Percentiles rank a stretch among this genome's conserved stretches.
These are phyloP conservation scores for Phytophthora crassamura DNA, from an alignment of 352 stramenopile species.

Conservation along the genomic window DNA sequence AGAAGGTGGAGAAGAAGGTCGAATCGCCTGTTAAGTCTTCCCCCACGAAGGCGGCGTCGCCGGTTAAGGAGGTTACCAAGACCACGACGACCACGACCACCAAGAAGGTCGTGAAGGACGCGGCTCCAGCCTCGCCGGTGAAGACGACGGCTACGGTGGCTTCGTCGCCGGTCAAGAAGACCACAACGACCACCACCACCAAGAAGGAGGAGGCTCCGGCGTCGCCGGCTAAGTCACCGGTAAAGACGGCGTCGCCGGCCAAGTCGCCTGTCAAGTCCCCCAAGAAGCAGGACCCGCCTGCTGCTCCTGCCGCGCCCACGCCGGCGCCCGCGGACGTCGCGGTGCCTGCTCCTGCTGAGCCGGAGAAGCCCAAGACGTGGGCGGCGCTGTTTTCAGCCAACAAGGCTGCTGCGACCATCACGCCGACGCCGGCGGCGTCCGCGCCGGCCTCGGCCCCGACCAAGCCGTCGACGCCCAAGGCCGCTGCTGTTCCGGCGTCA, in stretches of 20 bases:
- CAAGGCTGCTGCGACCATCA: conserved; percentile 27
- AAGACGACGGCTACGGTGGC: conserved; percentile 14
- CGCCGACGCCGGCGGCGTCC: conserved; percentile 22
- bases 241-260: conserved; percentile 7
- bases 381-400: conserved; percentile 34
- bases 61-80: conserved; percentile 12
- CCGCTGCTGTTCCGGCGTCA: conserved; percentile 25
- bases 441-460: conserved; percentile 30
- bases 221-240: neutral
- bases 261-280: conserved; percentile 24
- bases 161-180: conserved; percentile 12
- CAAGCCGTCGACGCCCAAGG: conserved; percentile 68
- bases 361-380: conserved; percentile 47
- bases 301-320: conserved; percentile 37
- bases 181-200: neutral
- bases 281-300: conserved; percentile 44
- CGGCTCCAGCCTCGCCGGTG: neutral
- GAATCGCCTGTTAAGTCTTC: conserved; percentile 32
- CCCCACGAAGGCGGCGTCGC: conserved; percentile 39
- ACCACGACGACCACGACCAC: conserved; percentile 19
- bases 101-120: conserved; percentile 18
- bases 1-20: conserved; percentile 18
- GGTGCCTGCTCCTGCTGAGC: conserved; percentile 27
- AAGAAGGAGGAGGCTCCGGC: neutral
- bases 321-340: conserved; percentile 37